A percentile compares a stretch with the other conserved stretches of the same genome.
Evolutionary conservation across 2,329 filamentous ascomycete genomes (phyloP).

Genomic region (Polytolypa hystricis): DNA sequence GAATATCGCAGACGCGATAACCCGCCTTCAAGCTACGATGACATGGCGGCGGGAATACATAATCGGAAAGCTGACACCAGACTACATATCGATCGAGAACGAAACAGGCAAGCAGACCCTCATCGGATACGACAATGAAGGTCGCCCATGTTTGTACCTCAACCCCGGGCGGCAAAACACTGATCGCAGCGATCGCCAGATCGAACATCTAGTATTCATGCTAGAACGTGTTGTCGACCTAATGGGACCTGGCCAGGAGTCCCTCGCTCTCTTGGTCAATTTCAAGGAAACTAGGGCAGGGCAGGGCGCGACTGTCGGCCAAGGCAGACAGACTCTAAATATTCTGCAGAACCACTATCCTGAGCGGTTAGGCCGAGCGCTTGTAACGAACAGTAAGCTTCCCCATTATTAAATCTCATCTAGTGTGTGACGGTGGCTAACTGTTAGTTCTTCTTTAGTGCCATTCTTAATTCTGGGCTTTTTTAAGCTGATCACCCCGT

Average conservation of each 20-base stretch:
- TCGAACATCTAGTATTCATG: constrained; percentile 94
- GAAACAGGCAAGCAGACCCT: constrained; percentile 93
- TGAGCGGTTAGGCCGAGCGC: constrained; percentile 74
- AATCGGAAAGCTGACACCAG: constrained; percentile 58
- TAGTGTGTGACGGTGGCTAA: constrained; percentile 3
- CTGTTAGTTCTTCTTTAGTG: constrained; percentile 47
- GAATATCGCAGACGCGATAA: constrained; percentile 62
- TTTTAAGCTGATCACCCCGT: constrained; percentile 91
- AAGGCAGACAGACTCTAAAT: constrained; percentile 71
- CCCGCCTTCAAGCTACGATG: constrained; percentile 69
- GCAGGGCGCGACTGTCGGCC: constrained; percentile 63
- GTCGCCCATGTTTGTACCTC: constrained; percentile 81
- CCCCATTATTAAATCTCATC: background rate
- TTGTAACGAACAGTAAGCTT: constrained; percentile 72
- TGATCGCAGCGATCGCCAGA: constrained; percentile 69
- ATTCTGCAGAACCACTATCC: constrained; percentile 96
- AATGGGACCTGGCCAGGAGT: constrained; percentile 80
- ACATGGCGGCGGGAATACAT: constrained; percentile 88
- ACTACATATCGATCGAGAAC: constrained; percentile 87
- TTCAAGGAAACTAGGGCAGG: constrained; percentile 71
- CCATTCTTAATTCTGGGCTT: constrained; percentile 88
- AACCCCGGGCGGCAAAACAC: constrained; percentile 90
- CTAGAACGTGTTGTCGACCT: constrained; percentile 79
- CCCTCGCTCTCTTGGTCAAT: constrained; percentile 76
- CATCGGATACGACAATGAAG: constrained; percentile 74